phyloP scores from a whole-genome alignment of 495 filamentous ascomycete genomes.

The Tricharina praecox region DNA sequence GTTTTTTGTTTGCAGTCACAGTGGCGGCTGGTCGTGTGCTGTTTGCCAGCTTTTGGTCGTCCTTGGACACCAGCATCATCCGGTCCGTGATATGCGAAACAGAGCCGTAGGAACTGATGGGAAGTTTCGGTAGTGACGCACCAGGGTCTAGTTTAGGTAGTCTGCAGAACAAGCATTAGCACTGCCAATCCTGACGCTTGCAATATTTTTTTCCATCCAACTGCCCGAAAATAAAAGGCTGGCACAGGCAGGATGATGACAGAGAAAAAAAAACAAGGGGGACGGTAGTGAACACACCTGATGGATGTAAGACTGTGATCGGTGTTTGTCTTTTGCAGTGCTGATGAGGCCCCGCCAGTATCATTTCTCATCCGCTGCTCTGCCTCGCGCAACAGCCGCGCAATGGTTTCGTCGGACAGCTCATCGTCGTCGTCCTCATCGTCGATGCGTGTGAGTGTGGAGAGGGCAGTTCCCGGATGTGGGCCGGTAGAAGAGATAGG shows the following conservation, averaged over 20 bases:
- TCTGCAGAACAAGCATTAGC: slow-evolving; percentile 25
- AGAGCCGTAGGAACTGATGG: slow-evolving; percentile 21
- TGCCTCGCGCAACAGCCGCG: slow-evolving; percentile 46
- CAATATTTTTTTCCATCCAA: no score
- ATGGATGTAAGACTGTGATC: background rate
- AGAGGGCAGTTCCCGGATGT: background rate
- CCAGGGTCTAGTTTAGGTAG: slow-evolving; percentile 26
- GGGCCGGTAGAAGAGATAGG: background rate
- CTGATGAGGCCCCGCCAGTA: background rate
- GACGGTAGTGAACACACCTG: background rate
- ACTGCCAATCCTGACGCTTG: background rate
- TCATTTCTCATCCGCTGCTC: slow-evolving; percentile 38
- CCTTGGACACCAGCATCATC: background rate
- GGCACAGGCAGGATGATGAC: background rate
- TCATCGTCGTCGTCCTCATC: slow-evolving; percentile 33
- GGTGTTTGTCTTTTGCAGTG: background rate
- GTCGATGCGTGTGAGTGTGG: background rate
- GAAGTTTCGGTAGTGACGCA: slow-evolving; percentile 21
- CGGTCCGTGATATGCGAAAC: slow-evolving; percentile 24
- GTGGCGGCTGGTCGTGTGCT: background rate
- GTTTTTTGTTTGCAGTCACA: slow-evolving; percentile 1
- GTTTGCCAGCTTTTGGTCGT: background rate
- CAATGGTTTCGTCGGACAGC: slow-evolving; percentile 42
- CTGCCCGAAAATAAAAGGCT: no score
- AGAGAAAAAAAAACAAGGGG: background rate